A percentile compares a stretch with the other conserved stretches of the same genome.
Evolutionary conservation across 1,284 basidiomycete species (phyloP).

Genomic region (Moesziomyces sp.): DNA sequence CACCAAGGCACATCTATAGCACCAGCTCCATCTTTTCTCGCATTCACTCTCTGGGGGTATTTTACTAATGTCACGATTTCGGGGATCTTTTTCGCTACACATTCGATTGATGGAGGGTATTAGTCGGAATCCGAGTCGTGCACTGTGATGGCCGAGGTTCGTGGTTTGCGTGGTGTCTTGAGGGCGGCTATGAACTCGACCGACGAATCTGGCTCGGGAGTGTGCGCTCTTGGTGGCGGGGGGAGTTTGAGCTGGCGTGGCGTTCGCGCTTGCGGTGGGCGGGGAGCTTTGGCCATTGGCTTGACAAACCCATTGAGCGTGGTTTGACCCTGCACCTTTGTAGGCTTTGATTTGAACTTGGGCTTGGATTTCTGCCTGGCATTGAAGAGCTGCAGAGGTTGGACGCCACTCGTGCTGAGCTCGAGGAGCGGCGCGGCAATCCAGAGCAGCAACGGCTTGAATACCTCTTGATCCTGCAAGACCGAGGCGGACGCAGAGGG

Average conservation of each 20-base stretch:
- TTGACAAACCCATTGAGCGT: constrained; percentile 16
- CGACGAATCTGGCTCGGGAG: not conserved
- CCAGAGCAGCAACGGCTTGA: constrained; percentile 32
- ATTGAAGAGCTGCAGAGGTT: not conserved
- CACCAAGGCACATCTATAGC: no score
- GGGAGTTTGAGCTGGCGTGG: no score
- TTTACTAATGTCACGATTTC: no score
- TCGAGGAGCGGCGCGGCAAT: constrained; percentile 32
- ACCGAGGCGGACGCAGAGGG: no score
- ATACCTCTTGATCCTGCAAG: no score
- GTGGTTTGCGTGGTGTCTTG: not conserved
- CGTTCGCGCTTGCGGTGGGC: not conserved
- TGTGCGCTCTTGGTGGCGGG: no score
- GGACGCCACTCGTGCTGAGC: constrained; percentile 16
- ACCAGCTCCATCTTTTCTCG: no score
- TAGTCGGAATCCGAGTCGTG: constrained; percentile 11
- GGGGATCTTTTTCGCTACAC: no score
- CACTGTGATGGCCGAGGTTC: constrained; percentile 24
- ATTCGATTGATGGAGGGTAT: no score
- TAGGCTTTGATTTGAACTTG: not conserved
- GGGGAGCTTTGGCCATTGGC: constrained; percentile 10
- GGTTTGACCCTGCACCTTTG: constrained; percentile 2
- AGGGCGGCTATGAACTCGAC: not conserved
- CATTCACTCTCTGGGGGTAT: no score
- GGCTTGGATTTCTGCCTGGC: not conserved